Percentiles rank a stretch among this genome's conserved stretches.
These are phyloP conservation scores for Niveomyces coronatus DNA, from an alignment of 2,329 filamentous ascomycete genomes.

Conservation along the genomic window DNA sequence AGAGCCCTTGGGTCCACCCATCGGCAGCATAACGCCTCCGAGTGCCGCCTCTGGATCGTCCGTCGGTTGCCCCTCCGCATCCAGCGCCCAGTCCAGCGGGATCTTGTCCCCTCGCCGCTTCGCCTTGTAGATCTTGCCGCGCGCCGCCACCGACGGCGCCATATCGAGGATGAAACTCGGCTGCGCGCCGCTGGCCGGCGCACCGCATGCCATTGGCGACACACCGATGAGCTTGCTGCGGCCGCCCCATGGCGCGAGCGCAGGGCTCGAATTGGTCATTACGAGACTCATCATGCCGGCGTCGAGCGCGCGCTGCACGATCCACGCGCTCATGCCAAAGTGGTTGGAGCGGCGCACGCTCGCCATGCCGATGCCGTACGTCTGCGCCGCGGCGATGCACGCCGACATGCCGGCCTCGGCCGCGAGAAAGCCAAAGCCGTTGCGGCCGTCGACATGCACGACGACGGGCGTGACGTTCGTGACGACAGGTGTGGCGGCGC, in stretches of 20 bases:
- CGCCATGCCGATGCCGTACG: constrained; percentile 62
- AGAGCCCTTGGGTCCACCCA: constrained; percentile 77
- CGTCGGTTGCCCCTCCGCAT: constrained; percentile 57
- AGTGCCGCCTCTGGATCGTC: constrained; percentile 62
- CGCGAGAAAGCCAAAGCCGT: constrained; percentile 67
- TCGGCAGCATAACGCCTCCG: constrained; percentile 72
- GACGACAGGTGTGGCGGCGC: constrained; percentile 47
- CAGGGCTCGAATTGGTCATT: constrained; percentile 63
- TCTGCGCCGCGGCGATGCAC: constrained; percentile 55
- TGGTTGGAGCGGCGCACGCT: constrained; percentile 69
- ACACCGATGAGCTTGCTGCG: constrained; percentile 61
- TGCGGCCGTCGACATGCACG: constrained; percentile 55
- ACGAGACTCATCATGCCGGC: constrained; percentile 59
- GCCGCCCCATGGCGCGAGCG: constrained; percentile 61
- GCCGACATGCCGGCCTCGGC: constrained; percentile 55
- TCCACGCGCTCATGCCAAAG: constrained; percentile 75
- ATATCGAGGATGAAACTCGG: constrained; percentile 61
- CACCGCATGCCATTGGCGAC: constrained; percentile 65
- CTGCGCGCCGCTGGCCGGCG: constrained; percentile 48
- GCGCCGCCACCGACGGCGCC: constrained; percentile 58
- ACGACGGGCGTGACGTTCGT: constrained; percentile 59
- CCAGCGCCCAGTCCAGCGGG: constrained; percentile 65
- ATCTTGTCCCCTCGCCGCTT: constrained; percentile 57
- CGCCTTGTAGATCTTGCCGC: constrained; percentile 67
- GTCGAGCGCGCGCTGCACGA: constrained; percentile 68